Evolutionary conservation across 768 basidiomycete genomes (phyloP).

Genomic region (Solioccasus polychromus): DNA sequence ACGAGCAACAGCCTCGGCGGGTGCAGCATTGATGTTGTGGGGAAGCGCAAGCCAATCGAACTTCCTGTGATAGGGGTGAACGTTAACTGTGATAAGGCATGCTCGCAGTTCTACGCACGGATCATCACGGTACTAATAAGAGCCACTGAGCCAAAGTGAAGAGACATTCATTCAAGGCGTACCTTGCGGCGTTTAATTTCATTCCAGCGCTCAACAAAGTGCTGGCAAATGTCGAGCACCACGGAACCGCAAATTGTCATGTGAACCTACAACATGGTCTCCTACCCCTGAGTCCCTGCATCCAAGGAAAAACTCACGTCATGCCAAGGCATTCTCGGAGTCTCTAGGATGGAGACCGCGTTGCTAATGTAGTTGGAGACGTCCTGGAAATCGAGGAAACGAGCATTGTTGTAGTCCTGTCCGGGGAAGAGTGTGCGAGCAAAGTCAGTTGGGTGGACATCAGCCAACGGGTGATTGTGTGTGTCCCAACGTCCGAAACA

Average conservation of each 20-base stretch:
- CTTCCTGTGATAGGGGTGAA: constrained; percentile 33
- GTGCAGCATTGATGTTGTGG: constrained; percentile 58
- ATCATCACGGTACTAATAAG: constrained; percentile 35
- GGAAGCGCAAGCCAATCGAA: constrained; percentile 78
- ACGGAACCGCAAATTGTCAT: constrained; percentile 79
- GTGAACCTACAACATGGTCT: constrained; percentile 51
- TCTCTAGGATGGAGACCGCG: constrained; percentile 63
- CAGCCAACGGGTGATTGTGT: constrained; percentile 83
- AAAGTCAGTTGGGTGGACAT: constrained; percentile 89
- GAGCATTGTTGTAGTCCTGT: constrained; percentile 91
- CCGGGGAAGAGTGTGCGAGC: constrained; percentile 84
- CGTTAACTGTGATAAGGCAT: not conserved
- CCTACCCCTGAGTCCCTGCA: not conserved
- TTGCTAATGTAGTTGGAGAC: constrained; percentile 78
- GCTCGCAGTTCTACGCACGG: constrained; percentile 38
- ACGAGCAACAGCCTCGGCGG: constrained; percentile 67
- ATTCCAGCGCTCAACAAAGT: constrained; percentile 92
- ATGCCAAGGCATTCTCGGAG: constrained; percentile 90
- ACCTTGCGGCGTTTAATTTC: constrained; percentile 84
- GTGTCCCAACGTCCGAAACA: constrained; percentile 99
- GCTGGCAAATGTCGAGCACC: constrained; percentile 89
- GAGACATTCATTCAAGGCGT: constrained; percentile 4
- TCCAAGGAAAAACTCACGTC: constrained; percentile 57
- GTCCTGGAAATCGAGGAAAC: constrained; percentile 79
- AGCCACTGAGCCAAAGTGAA: constrained; percentile 3